Evolutionary conservation across 176 grass and related monocot species (phyloP).

Genomic region (Metroxylon sagu): DNA sequence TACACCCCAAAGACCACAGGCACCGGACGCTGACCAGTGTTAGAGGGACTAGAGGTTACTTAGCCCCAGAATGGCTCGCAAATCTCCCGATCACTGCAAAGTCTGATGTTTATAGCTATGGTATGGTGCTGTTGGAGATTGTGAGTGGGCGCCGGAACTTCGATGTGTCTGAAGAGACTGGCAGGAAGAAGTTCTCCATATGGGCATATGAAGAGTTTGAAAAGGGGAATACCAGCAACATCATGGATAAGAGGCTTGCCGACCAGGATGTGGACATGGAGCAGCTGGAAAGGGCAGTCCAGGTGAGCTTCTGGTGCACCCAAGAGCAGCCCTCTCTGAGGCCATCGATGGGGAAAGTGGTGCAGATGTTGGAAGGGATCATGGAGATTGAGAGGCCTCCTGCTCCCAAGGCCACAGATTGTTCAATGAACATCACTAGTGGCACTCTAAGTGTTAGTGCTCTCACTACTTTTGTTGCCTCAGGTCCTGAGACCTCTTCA

Average conservation of each 20-base stretch:
- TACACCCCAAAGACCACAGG: constrained; percentile 83
- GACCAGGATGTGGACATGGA: constrained; percentile 54
- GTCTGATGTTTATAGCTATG: constrained; percentile 94
- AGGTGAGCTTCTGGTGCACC: constrained; percentile 96
- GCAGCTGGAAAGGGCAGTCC: constrained; percentile 55
- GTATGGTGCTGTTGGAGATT: constrained; percentile 90
- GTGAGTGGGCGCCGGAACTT: constrained; percentile 82
- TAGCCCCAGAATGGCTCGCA: constrained; percentile 91
- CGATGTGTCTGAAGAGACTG: constrained; percentile 64
- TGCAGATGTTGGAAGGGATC: constrained; percentile 97
- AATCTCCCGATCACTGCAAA: constrained; percentile 91
- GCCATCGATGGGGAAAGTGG: constrained; percentile 88
- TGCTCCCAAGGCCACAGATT: constrained; percentile 57
- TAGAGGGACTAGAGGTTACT: constrained; percentile 72
- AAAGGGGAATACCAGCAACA: constrained; percentile 28
- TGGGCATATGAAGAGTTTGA: constrained; percentile 95
- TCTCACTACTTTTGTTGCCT: too few relatives aligned
- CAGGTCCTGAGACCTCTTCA: too few relatives aligned
- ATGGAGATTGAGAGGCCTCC: constrained; percentile 74
- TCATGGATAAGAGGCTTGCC: constrained; percentile 40
- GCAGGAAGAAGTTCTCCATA: constrained; percentile 67
- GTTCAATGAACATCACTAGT: not conserved
- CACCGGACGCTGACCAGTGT: constrained; percentile 79
- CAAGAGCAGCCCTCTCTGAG: constrained; percentile 92
- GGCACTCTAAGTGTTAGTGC: constrained; percentile 5